Evolutionary conservation across 306 rosid species (phyloP).

Genomic region (Rosa persica): DNA sequence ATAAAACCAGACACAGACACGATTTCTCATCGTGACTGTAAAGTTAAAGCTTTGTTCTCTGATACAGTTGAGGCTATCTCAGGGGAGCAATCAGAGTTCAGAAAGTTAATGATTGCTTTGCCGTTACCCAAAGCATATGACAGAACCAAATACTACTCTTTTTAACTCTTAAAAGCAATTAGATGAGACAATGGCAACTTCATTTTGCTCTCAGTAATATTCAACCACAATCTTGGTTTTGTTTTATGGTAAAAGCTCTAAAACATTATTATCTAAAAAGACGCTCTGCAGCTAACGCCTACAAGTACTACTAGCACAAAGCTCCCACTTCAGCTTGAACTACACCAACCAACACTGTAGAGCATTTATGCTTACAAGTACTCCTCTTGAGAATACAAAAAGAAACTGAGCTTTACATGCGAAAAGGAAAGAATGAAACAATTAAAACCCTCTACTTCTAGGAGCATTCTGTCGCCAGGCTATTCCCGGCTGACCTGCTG

Average conservation of each 20-base stretch:
- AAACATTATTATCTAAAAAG: not conserved
- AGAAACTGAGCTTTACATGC: conserved; percentile 17
- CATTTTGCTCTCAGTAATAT: not conserved
- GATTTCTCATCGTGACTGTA: too few species aligned
- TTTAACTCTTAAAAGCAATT: not conserved
- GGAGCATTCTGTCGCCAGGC: conserved; percentile 59
- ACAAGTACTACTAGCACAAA: not conserved
- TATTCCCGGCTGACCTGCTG: conserved; percentile 32
- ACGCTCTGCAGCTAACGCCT: conserved; percentile 4
- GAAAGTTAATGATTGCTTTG: not conserved
- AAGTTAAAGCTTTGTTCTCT: not conserved
- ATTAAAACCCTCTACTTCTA: conserved; percentile 61
- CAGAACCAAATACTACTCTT: not conserved
- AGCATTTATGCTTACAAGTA: conserved; percentile 1
- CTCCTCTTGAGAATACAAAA: not conserved
- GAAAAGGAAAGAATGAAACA: not conserved
- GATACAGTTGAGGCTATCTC: not conserved
- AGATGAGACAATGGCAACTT: not conserved
- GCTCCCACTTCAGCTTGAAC: not conserved
- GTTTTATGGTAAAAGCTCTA: not conserved
- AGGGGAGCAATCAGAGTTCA: not conserved
- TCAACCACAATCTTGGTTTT: not conserved
- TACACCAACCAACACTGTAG: not conserved
- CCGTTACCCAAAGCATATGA: not conserved
- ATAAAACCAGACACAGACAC: too few species aligned